Conservation (phyloP, 768 basidiomycete species). For the Tylopilus balloui region DNA sequence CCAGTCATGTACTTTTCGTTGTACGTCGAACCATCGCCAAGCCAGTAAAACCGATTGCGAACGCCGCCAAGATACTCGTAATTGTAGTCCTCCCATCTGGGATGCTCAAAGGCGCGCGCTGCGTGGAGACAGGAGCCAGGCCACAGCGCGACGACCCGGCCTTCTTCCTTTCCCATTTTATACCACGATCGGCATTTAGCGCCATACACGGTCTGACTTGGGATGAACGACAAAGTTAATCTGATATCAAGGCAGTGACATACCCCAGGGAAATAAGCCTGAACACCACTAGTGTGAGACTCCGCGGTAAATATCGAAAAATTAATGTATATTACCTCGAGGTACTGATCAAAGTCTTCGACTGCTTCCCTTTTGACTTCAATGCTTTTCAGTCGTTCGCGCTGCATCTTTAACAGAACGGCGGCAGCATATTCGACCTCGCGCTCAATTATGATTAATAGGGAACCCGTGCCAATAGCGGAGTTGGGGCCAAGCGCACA, state of each 20-base stretch:
- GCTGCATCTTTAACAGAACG: conserved; percentile 55
- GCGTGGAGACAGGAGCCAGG: conserved; percentile 57
- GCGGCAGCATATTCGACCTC: conserved; percentile 54
- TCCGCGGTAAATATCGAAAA: too few relatives aligned
- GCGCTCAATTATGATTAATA: conserved; percentile 52
- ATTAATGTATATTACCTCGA: conserved; percentile 40
- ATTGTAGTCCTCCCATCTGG: conserved; percentile 63
- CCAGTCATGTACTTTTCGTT: conserved; percentile 42
- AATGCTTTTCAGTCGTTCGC: conserved; percentile 59
- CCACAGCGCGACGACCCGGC: conserved; percentile 55
- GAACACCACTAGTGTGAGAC: neutral
- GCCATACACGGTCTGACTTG: conserved; percentile 49
- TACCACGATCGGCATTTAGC: conserved; percentile 63
- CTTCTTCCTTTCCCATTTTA: conserved; percentile 52
- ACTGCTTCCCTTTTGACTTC: conserved; percentile 57
- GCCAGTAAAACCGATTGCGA: conserved; percentile 52
- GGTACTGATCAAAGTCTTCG: conserved; percentile 55
- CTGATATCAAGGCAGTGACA: neutral
- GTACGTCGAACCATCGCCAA: conserved; percentile 58
- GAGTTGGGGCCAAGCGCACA: conserved; percentile 54
- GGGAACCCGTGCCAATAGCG: conserved; percentile 48
- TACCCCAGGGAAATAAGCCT: conserved; percentile 19
- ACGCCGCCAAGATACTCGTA: conserved; percentile 43
- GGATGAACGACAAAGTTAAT: conserved; percentile 2
- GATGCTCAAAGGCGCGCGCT: conserved; percentile 43